These are phyloP conservation scores for Penicillium crustosum DNA, from an alignment of 2,329 filamentous ascomycete genomes.

Conservation along the genomic window DNA sequence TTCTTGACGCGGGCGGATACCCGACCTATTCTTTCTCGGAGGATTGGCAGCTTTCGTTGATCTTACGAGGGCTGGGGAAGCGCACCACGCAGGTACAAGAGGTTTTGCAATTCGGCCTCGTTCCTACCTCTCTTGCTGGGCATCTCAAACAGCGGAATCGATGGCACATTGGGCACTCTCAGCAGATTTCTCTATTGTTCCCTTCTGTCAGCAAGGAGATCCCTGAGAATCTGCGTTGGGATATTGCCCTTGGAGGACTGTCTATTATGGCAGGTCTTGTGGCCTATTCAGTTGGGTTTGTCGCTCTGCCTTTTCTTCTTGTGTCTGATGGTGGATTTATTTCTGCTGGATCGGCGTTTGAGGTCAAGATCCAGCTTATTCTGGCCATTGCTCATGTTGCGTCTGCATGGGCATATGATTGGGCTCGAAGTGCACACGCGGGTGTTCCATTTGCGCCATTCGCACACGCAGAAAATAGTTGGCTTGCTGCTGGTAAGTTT, in stretches of 20 bases:
- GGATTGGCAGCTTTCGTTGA: constrained; percentile 36
- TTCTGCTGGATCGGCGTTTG: constrained; percentile 8
- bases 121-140: constrained; percentile 37
- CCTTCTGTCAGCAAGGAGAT: constrained; percentile 10
- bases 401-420: constrained; percentile 24
- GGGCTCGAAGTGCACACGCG: constrained; percentile 22
- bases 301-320: constrained; percentile 22
- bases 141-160: constrained; percentile 38
- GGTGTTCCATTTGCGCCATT: constrained; percentile 26
- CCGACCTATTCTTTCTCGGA: constrained; percentile 39
- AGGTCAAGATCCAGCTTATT: constrained; percentile 15
- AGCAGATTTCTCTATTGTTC: constrained; percentile 23
- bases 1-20: constrained; percentile 35
- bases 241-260: constrained; percentile 24
- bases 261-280: constrained; percentile 23
- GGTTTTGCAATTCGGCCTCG: constrained; percentile 34
- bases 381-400: constrained; percentile 14
- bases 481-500: constrained; percentile 28
- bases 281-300: constrained; percentile 18
- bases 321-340: constrained; percentile 16
- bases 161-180: constrained; percentile 39
- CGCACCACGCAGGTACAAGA: constrained; percentile 34
- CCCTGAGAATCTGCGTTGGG: constrained; percentile 16
- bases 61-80: constrained; percentile 32
- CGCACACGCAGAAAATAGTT: constrained; percentile 30